Conservation (phyloP, 2,329 filamentous ascomycete genomes). For the Xylariomycetidae sp. region DNA sequence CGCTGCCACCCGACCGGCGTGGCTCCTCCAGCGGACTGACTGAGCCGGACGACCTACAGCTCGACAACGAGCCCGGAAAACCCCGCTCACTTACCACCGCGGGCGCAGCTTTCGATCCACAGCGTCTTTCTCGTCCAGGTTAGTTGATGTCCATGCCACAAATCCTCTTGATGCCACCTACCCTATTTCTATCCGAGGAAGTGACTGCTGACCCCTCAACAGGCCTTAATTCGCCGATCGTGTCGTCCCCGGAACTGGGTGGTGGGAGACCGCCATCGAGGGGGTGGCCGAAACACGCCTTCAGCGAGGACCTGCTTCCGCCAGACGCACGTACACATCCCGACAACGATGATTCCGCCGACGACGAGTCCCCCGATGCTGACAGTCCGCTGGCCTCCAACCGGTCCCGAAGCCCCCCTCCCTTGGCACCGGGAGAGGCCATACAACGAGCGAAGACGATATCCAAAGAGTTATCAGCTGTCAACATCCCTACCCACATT, state of each 20-base stretch:
- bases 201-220: conserved; percentile 6
- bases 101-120: too few species aligned
- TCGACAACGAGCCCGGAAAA: too few species aligned
- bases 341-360: conserved; percentile 28
- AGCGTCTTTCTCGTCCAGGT: conserved; percentile 14
- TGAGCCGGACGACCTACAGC: conserved; percentile 65
- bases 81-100: too few species aligned
- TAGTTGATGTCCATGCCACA: too few species aligned
- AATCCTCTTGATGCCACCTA: too few species aligned
- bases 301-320: conserved; percentile 50
- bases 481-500: conserved; percentile 90
- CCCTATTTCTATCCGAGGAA: too few species aligned
- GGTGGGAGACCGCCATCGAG: conserved; percentile 42
- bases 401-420: conserved; percentile 73
- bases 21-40: conserved; percentile 40
- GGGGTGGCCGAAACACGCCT: conserved; percentile 45
- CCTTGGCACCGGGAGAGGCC: conserved; percentile 67
- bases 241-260: conserved; percentile 47
- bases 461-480: conserved; percentile 80
- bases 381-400: conserved; percentile 40
- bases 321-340: conserved; percentile 35
- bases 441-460: conserved; percentile 78
- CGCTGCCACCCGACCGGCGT: conserved; percentile 47
- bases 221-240: conserved; percentile 49
- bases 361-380: conserved; percentile 32